Percentiles rank a stretch among this genome's conserved stretches.
Conservation (phyloP, 306 rosid species). For the Carpinus fangiana region DNA sequence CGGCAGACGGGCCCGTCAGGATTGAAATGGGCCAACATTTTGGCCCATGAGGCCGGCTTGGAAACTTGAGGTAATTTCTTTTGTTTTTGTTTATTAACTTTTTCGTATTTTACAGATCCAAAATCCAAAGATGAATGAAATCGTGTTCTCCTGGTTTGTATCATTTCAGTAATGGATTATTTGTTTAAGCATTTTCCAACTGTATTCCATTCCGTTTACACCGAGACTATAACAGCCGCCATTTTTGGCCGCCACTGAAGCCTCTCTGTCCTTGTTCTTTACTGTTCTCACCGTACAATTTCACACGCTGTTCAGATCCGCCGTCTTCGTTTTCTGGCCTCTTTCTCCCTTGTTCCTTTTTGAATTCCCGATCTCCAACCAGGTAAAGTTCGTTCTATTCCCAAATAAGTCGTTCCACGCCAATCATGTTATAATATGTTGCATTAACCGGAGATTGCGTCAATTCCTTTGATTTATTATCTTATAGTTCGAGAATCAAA, state of each 20-base stretch:
- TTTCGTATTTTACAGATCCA: no score
- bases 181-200: no score
- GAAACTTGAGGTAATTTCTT: no score
- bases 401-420: not conserved
- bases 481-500: conserved; percentile 28
- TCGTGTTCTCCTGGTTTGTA: no score
- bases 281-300: conserved; percentile 1
- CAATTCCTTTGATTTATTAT: not conserved
- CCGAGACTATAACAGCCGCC: conserved; percentile 28
- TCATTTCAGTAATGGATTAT: no score
- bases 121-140: no score
- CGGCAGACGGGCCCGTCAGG: no score
- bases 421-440: not conserved
- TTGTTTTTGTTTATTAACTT: no score
- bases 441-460: not conserved
- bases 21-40: no score
- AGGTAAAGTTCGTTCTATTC: conserved; percentile 4
- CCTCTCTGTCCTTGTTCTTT: conserved; percentile 16
- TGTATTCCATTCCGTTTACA: not conserved
- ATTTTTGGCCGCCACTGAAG: conserved; percentile 32
- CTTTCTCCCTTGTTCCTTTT: not conserved
- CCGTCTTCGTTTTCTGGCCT: not conserved
- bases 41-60: no score
- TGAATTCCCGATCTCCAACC: conserved; percentile 15
- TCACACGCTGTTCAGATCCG: conserved; percentile 31